Conservation (phyloP, 495 filamentous ascomycete species). For the Penicillium coffeae region DNA sequence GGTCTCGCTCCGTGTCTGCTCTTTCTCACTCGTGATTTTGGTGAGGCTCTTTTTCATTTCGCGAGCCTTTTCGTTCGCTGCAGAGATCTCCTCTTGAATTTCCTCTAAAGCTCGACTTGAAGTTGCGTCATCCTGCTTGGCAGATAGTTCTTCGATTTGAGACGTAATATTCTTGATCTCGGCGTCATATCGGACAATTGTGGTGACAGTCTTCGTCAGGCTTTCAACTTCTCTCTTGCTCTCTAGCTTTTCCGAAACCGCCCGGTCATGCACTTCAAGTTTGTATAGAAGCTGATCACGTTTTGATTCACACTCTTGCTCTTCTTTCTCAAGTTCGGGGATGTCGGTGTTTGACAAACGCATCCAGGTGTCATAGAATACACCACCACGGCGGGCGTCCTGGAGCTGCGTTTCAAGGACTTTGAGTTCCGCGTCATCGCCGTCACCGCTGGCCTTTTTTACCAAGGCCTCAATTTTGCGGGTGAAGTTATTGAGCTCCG, state of each 20-base stretch:
- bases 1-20: slow-evolving; percentile 63
- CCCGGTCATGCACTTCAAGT: slow-evolving; percentile 69
- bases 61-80: slow-evolving; percentile 63
- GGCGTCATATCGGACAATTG: slow-evolving; percentile 65
- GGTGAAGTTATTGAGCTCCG: slow-evolving; percentile 54
- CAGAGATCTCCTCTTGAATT: slow-evolving; percentile 70
- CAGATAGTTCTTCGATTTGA: slow-evolving; percentile 66
- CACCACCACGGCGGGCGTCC: slow-evolving; percentile 53
- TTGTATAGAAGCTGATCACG: slow-evolving; percentile 57
- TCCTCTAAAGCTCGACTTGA: slow-evolving; percentile 69
- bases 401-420: slow-evolving; percentile 52
- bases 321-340: slow-evolving; percentile 61
- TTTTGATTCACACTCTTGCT: slow-evolving; percentile 49
- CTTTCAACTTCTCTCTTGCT: slow-evolving; percentile 71
- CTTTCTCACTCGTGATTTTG: slow-evolving; percentile 64
- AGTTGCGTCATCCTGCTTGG: slow-evolving; percentile 65
- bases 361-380: slow-evolving; percentile 68
- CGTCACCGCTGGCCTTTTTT: slow-evolving; percentile 49
- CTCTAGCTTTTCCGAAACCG: slow-evolving; percentile 59
- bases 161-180: slow-evolving; percentile 66
- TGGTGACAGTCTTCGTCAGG: slow-evolving; percentile 68
- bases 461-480: slow-evolving; percentile 59
- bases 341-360: slow-evolving; percentile 67
- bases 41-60: slow-evolving; percentile 56
- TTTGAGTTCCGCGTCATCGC: slow-evolving; percentile 51